Evolutionary conservation across 129 eudicot species (phyloP).

Genomic region (Kitagawia praeruptora): DNA sequence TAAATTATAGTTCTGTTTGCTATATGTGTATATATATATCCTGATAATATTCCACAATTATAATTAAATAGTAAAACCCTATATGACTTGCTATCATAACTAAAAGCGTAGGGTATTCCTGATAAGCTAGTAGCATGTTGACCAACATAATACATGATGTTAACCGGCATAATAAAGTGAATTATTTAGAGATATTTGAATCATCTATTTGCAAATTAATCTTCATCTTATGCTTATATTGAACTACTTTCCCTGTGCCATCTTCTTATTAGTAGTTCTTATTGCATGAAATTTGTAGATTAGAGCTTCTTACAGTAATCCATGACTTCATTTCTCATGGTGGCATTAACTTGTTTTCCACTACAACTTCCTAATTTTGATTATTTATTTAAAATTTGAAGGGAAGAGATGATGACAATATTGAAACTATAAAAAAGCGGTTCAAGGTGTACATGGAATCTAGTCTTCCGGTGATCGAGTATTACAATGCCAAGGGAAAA

Average conservation of each 20-base stretch:
- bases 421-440: constrained; percentile 83
- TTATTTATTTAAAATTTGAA: constrained; percentile 10
- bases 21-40: neutral
- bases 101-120: neutral
- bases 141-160: no score
- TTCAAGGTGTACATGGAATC: constrained; percentile 83
- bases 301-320: neutral
- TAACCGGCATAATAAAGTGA: neutral
- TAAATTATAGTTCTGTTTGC: neutral
- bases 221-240: neutral
- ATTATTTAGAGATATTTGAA: neutral
- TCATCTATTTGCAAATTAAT: neutral
- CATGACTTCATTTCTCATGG: neutral
- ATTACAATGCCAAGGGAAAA: constrained; percentile 70
- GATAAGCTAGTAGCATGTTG: neutral
- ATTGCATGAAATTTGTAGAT: neutral
- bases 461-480: constrained; percentile 75
- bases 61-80: neutral
- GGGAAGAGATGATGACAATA: constrained; percentile 99
- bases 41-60: neutral
- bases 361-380: neutral
- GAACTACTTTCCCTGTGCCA: neutral
- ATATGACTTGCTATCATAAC: neutral
- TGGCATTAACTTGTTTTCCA: neutral
- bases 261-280: neutral